Evolutionary conservation across 2,329 filamentous ascomycete genomes (phyloP).

Genomic region (Aspergillus spinulosporus): DNA sequence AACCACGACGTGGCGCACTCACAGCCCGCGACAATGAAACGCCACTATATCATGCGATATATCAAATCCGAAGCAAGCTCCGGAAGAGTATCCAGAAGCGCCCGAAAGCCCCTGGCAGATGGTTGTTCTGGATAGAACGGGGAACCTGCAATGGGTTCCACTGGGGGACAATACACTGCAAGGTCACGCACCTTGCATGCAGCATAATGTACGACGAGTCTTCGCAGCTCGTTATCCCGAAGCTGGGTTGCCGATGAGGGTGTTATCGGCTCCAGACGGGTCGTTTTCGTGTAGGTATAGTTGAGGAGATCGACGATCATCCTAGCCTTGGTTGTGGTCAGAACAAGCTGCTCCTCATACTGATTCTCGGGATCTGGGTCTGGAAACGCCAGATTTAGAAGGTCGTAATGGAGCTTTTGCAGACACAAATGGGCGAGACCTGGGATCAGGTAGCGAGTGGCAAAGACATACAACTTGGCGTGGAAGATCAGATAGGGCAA

Average conservation of each 20-base stretch:
- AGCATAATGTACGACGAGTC: conserved; percentile 42
- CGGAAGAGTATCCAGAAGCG: conserved; percentile 38
- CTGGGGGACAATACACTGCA: conserved; percentile 34
- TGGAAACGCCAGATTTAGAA: conserved; percentile 34
- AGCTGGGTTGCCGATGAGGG: conserved; percentile 37
- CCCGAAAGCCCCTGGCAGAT: conserved; percentile 35
- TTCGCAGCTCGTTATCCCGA: conserved; percentile 43
- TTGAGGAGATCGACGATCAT: conserved; percentile 42
- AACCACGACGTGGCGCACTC: not conserved
- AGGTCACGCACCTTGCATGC: conserved; percentile 44
- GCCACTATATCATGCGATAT: conserved; percentile 43
- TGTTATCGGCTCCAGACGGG: conserved; percentile 41
- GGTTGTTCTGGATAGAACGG: conserved; percentile 26
- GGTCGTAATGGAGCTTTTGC: conserved; percentile 41
- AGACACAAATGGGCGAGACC: conserved; percentile 43
- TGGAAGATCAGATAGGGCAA: conserved; percentile 45
- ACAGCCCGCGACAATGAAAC: not conserved
- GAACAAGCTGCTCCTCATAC: conserved; percentile 24
- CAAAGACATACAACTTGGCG: conserved; percentile 46
- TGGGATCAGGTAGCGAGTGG: conserved; percentile 44
- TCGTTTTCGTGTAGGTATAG: conserved; percentile 43
- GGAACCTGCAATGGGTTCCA: conserved; percentile 28
- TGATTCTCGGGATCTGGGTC: conserved; percentile 20
- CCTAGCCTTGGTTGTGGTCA: conserved; percentile 32
- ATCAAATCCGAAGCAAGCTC: conserved; percentile 46